Percentiles rank a stretch among this genome's conserved stretches.
These are phyloP conservation scores for Akanthomyces lecanii DNA, from an alignment of 2,329 filamentous ascomycete genomes.

Conservation along the genomic window DNA sequence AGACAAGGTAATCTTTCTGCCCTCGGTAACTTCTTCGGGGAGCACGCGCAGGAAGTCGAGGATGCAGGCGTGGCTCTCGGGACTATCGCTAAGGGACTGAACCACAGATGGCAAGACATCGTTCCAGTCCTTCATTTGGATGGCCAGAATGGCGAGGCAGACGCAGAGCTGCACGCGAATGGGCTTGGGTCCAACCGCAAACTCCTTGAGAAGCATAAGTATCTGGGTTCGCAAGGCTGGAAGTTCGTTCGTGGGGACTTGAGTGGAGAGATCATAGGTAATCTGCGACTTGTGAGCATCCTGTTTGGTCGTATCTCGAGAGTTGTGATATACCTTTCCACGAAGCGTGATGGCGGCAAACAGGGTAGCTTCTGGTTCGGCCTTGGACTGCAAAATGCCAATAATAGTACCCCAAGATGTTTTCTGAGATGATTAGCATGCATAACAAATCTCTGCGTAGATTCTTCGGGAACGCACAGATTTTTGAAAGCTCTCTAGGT, in stretches of 20 bases:
- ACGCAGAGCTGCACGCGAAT: conserved; percentile 91
- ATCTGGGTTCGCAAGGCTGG: conserved; percentile 78
- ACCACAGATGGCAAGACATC: conserved; percentile 83
- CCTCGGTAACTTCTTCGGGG: conserved; percentile 97
- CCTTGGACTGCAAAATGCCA: conserved; percentile 75
- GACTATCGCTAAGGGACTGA: conserved; percentile 68
- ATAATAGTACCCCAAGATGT: conserved; percentile 90
- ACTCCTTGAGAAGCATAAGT: conserved; percentile 74
- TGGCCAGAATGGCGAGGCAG: conserved; percentile 87
- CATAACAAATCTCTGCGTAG: neutral
- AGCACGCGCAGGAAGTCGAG: conserved; percentile 95
- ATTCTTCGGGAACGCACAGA: conserved; percentile 55
- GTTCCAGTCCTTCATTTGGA: conserved; percentile 95
- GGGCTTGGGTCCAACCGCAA: conserved; percentile 74
- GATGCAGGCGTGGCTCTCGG: conserved; percentile 78
- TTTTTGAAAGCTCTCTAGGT: conserved; percentile 94
- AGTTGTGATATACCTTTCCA: conserved; percentile 68
- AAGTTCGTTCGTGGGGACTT: conserved; percentile 73
- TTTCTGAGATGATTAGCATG: conserved; percentile 50
- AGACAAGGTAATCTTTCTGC: conserved; percentile 98
- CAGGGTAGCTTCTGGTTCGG: conserved; percentile 79
- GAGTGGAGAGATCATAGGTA: conserved; percentile 83
- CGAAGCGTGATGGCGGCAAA: conserved; percentile 97
- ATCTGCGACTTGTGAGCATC: conserved; percentile 56
- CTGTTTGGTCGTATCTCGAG: neutral